phyloP scores from a whole-genome alignment of 441 rosid species.

The Gossypium aridum region DNA sequence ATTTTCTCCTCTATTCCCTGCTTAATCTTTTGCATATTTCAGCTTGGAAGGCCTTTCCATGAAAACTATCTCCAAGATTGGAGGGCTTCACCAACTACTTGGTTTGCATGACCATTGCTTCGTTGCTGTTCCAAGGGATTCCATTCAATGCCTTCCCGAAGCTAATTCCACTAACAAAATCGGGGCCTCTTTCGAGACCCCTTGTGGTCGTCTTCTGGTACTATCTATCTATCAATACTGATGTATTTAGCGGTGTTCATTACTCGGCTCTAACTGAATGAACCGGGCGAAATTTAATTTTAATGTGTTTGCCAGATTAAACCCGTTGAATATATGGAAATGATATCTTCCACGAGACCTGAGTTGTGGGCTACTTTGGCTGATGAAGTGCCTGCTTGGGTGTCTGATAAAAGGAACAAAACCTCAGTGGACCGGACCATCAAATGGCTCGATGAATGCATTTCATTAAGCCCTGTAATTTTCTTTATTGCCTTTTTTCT shows the following conservation, averaged over 20 bases:
- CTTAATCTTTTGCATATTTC: conserved; percentile 1
- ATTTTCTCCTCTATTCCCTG: not conserved
- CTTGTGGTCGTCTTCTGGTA: conserved; percentile 61
- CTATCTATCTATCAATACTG: not conserved
- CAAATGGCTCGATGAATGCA: conserved; percentile 74
- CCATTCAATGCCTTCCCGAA: conserved; percentile 64
- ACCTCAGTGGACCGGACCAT: conserved; percentile 61
- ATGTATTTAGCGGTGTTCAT: not conserved
- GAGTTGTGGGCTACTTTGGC: conserved; percentile 61
- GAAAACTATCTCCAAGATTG: conserved; percentile 44
- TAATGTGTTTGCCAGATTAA: conserved; percentile 37
- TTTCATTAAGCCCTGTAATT: conserved; percentile 38
- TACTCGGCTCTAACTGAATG: not conserved
- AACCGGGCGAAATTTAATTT: not conserved
- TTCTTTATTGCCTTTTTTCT: not conserved
- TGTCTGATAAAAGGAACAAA: conserved; percentile 47
- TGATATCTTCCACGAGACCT: conserved; percentile 59
- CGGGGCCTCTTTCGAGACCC: conserved; percentile 74
- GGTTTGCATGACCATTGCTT: conserved; percentile 42
- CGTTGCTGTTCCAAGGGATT: conserved; percentile 58
- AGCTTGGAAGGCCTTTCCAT: conserved; percentile 52
- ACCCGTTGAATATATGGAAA: conserved; percentile 52
- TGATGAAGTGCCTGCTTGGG: conserved; percentile 77
- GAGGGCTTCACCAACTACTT: conserved; percentile 55
- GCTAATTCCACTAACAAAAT: conserved; percentile 33